Conservation (phyloP, 2,329 filamentous ascomycete genomes). For the Aspergillus quadrilineatus region DNA sequence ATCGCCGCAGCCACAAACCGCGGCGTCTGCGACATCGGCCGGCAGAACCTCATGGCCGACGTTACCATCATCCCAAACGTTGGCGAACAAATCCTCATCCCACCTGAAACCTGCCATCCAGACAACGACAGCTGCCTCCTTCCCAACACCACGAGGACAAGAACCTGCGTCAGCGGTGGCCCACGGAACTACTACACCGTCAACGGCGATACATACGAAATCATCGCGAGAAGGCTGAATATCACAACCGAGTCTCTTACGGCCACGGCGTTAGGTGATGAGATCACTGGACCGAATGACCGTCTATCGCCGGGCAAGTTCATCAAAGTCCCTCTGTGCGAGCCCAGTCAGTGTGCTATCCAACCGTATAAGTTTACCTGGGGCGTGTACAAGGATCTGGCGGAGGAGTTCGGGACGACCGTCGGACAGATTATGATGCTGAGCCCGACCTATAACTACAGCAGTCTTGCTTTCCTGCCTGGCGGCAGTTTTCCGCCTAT, state of each 20-base stretch:
- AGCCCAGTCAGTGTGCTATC: constrained; percentile 15
- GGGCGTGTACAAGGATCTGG: constrained; percentile 22
- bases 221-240: constrained; percentile 17
- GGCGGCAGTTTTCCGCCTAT: not conserved
- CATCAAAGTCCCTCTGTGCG: constrained; percentile 17
- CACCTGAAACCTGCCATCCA: constrained; percentile 15
- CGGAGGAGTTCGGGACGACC: constrained; percentile 17
- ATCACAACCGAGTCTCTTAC: constrained; percentile 15
- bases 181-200: constrained; percentile 22
- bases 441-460: constrained; percentile 21
- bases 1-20: constrained; percentile 12
- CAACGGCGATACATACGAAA: constrained; percentile 17
- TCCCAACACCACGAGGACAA: constrained; percentile 1
- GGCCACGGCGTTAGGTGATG: not conserved
- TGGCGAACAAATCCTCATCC: constrained; percentile 16
- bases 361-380: constrained; percentile 16
- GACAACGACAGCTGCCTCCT: constrained; percentile 19
- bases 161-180: constrained; percentile 19
- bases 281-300: not conserved
- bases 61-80: constrained; percentile 19
- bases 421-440: constrained; percentile 22
- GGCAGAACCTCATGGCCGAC: constrained; percentile 20
- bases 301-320: constrained; percentile 8
- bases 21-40: constrained; percentile 16
- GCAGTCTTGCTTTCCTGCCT: not conserved